Conservation (phyloP, 2,329 filamentous ascomycete species). For the Sarocladium oryzae region DNA sequence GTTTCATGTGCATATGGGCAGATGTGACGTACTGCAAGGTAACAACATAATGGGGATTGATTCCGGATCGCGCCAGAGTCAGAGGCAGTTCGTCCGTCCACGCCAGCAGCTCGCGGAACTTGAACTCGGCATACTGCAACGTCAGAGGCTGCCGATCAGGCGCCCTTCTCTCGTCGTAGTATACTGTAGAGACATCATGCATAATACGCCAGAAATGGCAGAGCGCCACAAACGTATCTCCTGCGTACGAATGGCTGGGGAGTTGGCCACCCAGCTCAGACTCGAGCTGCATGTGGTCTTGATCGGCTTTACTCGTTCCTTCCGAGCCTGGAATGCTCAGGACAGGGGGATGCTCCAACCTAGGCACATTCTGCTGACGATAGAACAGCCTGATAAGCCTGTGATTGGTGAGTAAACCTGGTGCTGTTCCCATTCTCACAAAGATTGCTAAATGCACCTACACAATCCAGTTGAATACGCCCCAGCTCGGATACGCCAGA, state of each 20-base stretch:
- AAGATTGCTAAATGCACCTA: conserved; percentile 15
- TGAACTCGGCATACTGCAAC: conserved; percentile 26
- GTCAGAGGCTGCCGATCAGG: conserved; percentile 8
- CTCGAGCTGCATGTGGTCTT: conserved; percentile 17
- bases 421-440: background rate
- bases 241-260: background rate
- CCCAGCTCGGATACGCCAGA: conserved; percentile 21
- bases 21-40: conserved; percentile 27
- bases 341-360: conserved; percentile 16
- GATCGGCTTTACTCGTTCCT: background rate
- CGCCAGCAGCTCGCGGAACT: conserved; percentile 31
- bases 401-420: background rate
- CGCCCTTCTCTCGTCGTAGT: conserved; percentile 14
- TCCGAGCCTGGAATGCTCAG: conserved; percentile 12
- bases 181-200: conserved; percentile 23
- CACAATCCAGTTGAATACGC: conserved; percentile 32
- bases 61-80: conserved; percentile 18
- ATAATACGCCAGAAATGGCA: conserved; percentile 33
- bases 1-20: background rate
- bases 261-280: background rate
- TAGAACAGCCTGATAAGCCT: conserved; percentile 28
- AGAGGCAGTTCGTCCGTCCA: conserved; percentile 28
- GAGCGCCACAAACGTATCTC: conserved; percentile 21
- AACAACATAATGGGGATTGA: conserved; percentile 26
- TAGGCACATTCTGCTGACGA: conserved; percentile 24